phyloP scores from a whole-genome alignment of 148 eudicot species.

The Fagopyrum homotropicum region DNA sequence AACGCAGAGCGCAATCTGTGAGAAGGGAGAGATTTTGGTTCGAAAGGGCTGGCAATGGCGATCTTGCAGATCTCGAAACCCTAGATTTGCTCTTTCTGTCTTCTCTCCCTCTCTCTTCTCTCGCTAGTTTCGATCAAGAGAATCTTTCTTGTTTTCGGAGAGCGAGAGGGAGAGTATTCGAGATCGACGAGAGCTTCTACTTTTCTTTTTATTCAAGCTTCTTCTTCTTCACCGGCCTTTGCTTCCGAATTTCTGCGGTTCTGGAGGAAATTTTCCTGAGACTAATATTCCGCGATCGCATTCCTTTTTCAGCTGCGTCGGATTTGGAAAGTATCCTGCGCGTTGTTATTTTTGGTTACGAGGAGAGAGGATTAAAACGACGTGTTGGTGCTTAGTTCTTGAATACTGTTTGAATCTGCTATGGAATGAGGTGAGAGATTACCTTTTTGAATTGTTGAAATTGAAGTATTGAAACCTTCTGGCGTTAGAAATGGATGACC shows the following conservation, averaged over 20 bases:
- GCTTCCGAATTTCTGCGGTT: background rate
- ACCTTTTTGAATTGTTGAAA: background rate
- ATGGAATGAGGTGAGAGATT: conserved; percentile 8
- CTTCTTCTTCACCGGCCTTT: background rate
- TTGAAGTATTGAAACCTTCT: background rate
- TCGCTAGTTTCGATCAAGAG: background rate
- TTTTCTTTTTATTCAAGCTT: background rate
- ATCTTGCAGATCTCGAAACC: conserved; percentile 12
- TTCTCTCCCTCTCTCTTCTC: background rate
- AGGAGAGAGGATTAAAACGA: conserved; percentile 3
- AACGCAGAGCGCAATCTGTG: conserved; percentile 2
- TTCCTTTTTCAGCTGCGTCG: background rate
- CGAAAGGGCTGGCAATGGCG: conserved; percentile 9
- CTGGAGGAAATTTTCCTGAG: background rate
- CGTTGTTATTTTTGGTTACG: background rate
- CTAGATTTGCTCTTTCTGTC: conserved; percentile 11
- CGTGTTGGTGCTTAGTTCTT: conserved; percentile 4
- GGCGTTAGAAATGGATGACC: conserved; percentile 54
- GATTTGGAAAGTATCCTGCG: background rate
- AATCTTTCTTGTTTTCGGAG: conserved; percentile 11
- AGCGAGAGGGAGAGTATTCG: conserved; percentile 10
- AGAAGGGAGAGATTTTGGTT: conserved; percentile 3
- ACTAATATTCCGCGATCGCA: conserved; percentile 4
- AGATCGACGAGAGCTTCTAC: conserved; percentile 8
- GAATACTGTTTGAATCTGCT: background rate